Conservation (phyloP, 345 rosid genomes). For the Corchorus olitorius region DNA sequence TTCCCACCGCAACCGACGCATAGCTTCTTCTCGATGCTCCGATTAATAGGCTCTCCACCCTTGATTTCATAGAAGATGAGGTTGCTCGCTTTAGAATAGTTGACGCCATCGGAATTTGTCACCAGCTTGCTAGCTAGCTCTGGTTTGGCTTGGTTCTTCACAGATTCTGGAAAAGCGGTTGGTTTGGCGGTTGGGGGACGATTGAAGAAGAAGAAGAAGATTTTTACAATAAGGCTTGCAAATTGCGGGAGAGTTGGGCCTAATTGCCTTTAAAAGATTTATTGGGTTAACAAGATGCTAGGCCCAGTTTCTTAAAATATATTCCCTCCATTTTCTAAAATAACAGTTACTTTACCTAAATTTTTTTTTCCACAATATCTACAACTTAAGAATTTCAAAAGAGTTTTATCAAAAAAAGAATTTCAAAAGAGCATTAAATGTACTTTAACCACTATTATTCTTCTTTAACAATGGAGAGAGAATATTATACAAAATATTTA, state of each 20-base stretch:
- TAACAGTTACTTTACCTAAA: too few relatives aligned
- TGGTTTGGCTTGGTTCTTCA: background rate
- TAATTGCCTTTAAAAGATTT: background rate
- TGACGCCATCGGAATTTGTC: slow-evolving; percentile 50
- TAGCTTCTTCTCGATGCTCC: slow-evolving; percentile 47
- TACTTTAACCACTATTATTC: too few relatives aligned
- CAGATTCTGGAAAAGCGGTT: background rate
- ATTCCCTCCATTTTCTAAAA: too few relatives aligned
- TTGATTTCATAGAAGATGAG: slow-evolving; percentile 37
- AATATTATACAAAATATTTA: too few relatives aligned
- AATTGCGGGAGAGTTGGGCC: background rate
- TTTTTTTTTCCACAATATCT: too few relatives aligned
- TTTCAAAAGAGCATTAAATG: too few relatives aligned
- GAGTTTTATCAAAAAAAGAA: too few relatives aligned
- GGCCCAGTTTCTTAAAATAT: too few relatives aligned
- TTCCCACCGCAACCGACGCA: slow-evolving; percentile 66
- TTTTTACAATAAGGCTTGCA: background rate
- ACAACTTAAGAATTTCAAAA: too few relatives aligned
- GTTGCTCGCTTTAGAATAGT: slow-evolving; percentile 45
- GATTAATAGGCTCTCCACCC: slow-evolving; percentile 27
- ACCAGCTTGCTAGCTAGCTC: background rate
- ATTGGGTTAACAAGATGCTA: background rate
- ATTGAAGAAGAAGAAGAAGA: background rate
- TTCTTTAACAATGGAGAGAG: too few relatives aligned
- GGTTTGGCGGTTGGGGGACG: background rate